phyloP scores from a whole-genome alignment of 225 moss, liverwort and hornwort genomes.

The Asterella californica region DNA sequence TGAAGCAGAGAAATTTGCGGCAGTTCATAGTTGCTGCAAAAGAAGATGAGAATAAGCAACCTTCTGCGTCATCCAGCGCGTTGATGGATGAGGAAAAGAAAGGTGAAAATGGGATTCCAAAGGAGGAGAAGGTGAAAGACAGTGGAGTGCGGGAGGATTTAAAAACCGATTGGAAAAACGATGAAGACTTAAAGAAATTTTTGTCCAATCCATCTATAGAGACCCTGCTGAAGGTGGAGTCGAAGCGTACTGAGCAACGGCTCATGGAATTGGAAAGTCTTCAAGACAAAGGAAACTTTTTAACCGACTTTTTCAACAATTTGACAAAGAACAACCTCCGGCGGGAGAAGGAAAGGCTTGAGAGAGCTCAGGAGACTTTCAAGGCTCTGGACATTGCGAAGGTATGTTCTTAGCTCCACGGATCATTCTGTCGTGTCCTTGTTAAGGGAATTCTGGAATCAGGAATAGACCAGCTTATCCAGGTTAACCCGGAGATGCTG shows the following conservation, averaged over 20 bases:
- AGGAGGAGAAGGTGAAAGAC: slow-evolving; percentile 44
- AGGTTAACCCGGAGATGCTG: too few species aligned
- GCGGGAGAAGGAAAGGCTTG: slow-evolving; percentile 77
- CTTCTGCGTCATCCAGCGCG: slow-evolving; percentile 5
- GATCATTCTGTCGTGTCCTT: background rate
- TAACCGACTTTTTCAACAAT: slow-evolving; percentile 55
- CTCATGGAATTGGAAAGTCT: slow-evolving; percentile 56
- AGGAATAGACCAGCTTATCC: too few species aligned
- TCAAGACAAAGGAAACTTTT: slow-evolving; percentile 70
- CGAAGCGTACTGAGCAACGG: slow-evolving; percentile 75
- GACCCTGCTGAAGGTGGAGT: slow-evolving; percentile 83
- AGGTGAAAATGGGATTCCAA: slow-evolving; percentile 37
- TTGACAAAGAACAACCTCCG: slow-evolving; percentile 56
- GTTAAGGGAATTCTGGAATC: background rate
- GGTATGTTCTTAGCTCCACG: slow-evolving; percentile 28
- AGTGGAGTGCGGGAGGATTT: slow-evolving; percentile 39
- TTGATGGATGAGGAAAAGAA: slow-evolving; percentile 28
- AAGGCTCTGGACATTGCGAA: slow-evolving; percentile 74
- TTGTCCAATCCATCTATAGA: slow-evolving; percentile 94
- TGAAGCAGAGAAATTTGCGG: background rate
- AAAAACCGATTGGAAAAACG: slow-evolving; percentile 67
- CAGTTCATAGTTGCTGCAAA: slow-evolving; percentile 27
- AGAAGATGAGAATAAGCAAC: slow-evolving; percentile 43
- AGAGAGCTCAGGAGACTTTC: slow-evolving; percentile 74
- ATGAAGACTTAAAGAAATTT: slow-evolving; percentile 78